Base-by-base conservation (phyloP, 257 asterid species). In the Ligustrum vulgare region DNA sequence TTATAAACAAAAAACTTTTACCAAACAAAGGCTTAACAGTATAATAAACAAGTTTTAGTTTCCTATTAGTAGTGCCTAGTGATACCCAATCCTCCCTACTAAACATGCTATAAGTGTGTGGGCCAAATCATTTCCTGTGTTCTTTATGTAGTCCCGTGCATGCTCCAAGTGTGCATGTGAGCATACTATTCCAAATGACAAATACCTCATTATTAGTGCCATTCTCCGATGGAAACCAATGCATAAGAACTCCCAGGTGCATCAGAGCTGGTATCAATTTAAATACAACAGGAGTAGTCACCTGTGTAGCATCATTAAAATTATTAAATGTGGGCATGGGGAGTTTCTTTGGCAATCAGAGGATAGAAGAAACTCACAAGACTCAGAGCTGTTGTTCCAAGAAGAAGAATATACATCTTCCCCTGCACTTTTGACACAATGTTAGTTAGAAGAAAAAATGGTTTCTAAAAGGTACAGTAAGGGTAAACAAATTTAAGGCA, bases 311-410 rank as follows among this genome's bases (percentile, higher is more conserved):
- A 71, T 56, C 45, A 73, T 79, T 72, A 45, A 62, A 49, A 76
- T 35, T 15, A 13, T 6, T 20, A 63, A 49, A 34, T 36, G 31
- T 36, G 25, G 34, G 25, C 7, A 25, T 63, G 67, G 36, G 69
- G 41, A 76, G 47, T 25, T 15, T 72, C 43, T 8, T 37, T 49
- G 37, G 69, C 49, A 15, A 41, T 76, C 77, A 39, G 47, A 73
- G 71, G 37, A 54, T n/a, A 25, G 23, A 76, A 56, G 67, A 76
- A 68, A 79, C 91, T 90, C 77, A 94, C 98, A 20, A 94, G 97
- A 79, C 98, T 94, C 63, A 94, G 85, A 5, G 98, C 98, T 37
- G 98, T 94, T 75, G 98, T 94, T 70, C 98, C 98, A 51, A 94
- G 96, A 77, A 94, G 98, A 70, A 94, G 98, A 64, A 94, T 90